phyloP scores from a whole-genome alignment of 805 yeast genomes.

The Blastobotrys peoriensis region DNA sequence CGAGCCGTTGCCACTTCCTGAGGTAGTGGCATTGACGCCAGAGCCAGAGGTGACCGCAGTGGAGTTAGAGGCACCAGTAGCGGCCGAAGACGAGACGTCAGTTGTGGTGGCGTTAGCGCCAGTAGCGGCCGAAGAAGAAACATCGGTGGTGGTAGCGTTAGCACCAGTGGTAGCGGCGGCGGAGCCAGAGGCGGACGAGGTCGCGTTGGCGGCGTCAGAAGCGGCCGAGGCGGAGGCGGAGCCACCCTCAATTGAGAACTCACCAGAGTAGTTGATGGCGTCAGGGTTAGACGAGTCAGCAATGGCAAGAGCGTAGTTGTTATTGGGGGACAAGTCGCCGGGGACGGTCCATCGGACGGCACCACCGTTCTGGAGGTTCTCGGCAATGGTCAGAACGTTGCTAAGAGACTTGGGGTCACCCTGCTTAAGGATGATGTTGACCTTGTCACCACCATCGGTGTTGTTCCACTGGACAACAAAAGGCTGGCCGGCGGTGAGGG shows the following conservation, averaged over 20 bases:
- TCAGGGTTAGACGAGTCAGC: conserved; percentile 24
- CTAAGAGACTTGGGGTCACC: conserved; percentile 30
- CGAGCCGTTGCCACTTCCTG: conserved; percentile 1
- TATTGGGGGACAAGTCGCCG: conserved; percentile 24
- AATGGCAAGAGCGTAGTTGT: conserved; percentile 31
- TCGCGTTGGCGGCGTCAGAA: conserved; percentile 3
- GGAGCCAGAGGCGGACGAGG: conserved; percentile 7
- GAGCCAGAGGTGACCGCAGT: conserved; percentile 2
- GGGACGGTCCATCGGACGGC: conserved; percentile 35
- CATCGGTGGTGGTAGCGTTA: conserved; percentile 3
- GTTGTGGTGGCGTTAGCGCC: conserved; percentile 3
- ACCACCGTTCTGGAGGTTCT: conserved; percentile 31
- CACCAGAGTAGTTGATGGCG: conserved; percentile 32
- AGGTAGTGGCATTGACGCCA: no score
- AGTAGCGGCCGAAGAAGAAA: conserved; percentile 1
- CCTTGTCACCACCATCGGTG: conserved; percentile 28
- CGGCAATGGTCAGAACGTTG: conserved; percentile 31
- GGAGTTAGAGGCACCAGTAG: conserved; percentile 3
- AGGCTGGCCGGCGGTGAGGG: conserved; percentile 27
- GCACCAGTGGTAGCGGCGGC: conserved; percentile 4
- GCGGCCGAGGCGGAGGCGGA: conserved; percentile 7
- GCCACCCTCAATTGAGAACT: conserved; percentile 23
- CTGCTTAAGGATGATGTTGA: conserved; percentile 27
- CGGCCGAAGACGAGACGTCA: background rate
- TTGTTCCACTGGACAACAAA: conserved; percentile 29